These are phyloP conservation scores for Neonectria coccinea DNA, from an alignment of 2,329 filamentous ascomycete genomes.

Conservation along the genomic window DNA sequence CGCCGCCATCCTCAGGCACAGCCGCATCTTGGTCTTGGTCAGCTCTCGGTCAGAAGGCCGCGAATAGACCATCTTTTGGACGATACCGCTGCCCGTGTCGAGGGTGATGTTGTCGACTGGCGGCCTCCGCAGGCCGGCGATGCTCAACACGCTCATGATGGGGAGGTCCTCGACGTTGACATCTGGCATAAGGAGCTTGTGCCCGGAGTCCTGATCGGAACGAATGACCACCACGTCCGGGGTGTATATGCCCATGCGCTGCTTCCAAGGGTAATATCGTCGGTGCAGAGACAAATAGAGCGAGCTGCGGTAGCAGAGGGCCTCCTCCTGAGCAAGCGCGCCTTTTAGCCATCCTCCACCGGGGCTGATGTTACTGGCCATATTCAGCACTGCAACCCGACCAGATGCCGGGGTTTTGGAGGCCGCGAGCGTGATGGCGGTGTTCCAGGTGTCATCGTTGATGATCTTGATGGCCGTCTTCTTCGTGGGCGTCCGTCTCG, in stretches of 20 bases:
- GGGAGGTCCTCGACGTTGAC: slow-evolving; percentile 54
- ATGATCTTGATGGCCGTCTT: slow-evolving; percentile 60
- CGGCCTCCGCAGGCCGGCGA: slow-evolving; percentile 66
- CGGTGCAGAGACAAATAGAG: slow-evolving; percentile 61
- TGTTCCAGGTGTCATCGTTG: slow-evolving; percentile 69
- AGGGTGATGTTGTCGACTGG: slow-evolving; percentile 35
- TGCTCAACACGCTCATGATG: slow-evolving; percentile 69
- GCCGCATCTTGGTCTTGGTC: slow-evolving; percentile 72
- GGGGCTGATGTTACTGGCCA: slow-evolving; percentile 67
- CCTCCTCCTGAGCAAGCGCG: slow-evolving; percentile 75
- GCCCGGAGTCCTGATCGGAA: slow-evolving; percentile 58
- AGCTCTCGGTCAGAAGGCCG: slow-evolving; percentile 59
- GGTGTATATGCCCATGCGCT: slow-evolving; percentile 67
- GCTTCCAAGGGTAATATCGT: slow-evolving; percentile 65
- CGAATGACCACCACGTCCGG: slow-evolving; percentile 71
- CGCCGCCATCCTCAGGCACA: slow-evolving; percentile 71
- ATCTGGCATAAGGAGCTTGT: slow-evolving; percentile 57
- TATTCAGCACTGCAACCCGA: slow-evolving; percentile 72
- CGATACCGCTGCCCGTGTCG: slow-evolving; percentile 34
- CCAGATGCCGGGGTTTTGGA: slow-evolving; percentile 43
- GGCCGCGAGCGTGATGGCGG: slow-evolving; percentile 58
- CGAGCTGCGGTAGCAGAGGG: slow-evolving; percentile 72
- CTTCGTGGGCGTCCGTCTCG: slow-evolving; percentile 49
- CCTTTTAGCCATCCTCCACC: slow-evolving; percentile 75
- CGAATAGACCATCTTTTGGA: slow-evolving; percentile 54